phyloP scores from a whole-genome alignment of 208 protist species.

The Trypanosoma melophagium region DNA sequence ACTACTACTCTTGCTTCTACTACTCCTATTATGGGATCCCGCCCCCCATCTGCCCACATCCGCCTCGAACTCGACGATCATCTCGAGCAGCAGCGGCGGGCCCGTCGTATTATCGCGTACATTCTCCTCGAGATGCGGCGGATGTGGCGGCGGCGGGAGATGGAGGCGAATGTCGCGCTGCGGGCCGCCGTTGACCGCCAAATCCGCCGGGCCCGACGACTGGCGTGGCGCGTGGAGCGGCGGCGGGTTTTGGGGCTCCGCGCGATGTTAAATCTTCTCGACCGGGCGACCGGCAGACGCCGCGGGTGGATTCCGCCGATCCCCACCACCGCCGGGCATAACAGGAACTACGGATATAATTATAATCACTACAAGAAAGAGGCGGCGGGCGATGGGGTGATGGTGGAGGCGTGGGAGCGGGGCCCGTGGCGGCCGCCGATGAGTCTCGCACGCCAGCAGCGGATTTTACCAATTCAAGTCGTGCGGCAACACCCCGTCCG shows the following conservation, averaged over 20 bases:
- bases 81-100: slow-evolving; percentile 77
- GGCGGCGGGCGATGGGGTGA: slow-evolving; percentile 43
- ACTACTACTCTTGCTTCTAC: too few species aligned
- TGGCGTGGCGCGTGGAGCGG: slow-evolving; percentile 67
- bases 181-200: slow-evolving; percentile 39
- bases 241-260: slow-evolving; percentile 68
- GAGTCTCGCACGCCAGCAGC: slow-evolving; percentile 57
- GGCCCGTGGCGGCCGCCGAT: slow-evolving; percentile 35
- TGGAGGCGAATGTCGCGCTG: slow-evolving; percentile 40
- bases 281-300: slow-evolving; percentile 52
- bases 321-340: too few species aligned
- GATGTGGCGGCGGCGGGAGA: slow-evolving; percentile 61
- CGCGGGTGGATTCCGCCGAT: slow-evolving; percentile 50
- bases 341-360: too few species aligned
- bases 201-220: slow-evolving; percentile 35
- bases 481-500: slow-evolving; percentile 25
- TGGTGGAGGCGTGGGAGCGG: slow-evolving; percentile 35
- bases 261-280: slow-evolving; percentile 75
- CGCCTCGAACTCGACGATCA: slow-evolving; percentile 52
- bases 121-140: slow-evolving; percentile 71
- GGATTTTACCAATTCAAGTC: slow-evolving; percentile 60
- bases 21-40: too few species aligned
- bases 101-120: slow-evolving; percentile 66
- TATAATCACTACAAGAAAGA: too few species aligned
- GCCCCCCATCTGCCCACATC: background rate